A percentile compares a stretch with the other conserved stretches of the same genome.
These are phyloP conservation scores for Hypoxylon sp. DNA, from an alignment of 2,329 filamentous ascomycete genomes.

Conservation along the genomic window DNA sequence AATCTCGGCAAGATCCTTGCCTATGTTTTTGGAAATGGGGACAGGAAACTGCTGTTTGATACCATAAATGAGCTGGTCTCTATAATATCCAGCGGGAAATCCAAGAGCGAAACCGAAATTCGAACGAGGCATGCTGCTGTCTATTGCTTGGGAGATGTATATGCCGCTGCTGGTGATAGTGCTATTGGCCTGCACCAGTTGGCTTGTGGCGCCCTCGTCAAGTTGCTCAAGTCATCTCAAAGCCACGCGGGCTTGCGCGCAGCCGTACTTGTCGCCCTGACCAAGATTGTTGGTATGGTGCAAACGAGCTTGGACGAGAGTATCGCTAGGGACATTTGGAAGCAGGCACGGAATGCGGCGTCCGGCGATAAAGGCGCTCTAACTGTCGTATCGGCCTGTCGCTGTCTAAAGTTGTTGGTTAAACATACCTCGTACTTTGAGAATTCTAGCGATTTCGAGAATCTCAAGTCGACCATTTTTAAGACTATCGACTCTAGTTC, in stretches of 20 bases:
- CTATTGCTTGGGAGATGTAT: conserved; percentile 89
- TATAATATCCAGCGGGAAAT: conserved; percentile 81
- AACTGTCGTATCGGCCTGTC: conserved; percentile 83
- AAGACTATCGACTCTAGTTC: conserved; percentile 88
- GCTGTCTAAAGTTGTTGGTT: conserved; percentile 81
- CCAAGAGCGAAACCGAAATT: conserved; percentile 80
- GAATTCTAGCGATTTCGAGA: conserved; percentile 91
- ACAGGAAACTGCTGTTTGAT: conserved; percentile 93
- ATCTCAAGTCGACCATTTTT: conserved; percentile 84
- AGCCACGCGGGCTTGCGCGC: conserved; percentile 87
- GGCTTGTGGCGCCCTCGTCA: conserved; percentile 79
- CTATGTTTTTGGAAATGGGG: conserved; percentile 85
- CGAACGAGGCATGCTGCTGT: conserved; percentile 89
- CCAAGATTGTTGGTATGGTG: conserved; percentile 83
- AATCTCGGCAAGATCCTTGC: conserved; percentile 88
- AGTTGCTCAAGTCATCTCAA: conserved; percentile 83
- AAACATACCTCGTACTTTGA: conserved; percentile 85
- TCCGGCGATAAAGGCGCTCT: conserved; percentile 85
- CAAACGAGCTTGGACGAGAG: conserved; percentile 84
- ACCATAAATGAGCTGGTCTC: conserved; percentile 89
- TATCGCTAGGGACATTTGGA: conserved; percentile 92
- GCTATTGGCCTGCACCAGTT: conserved; percentile 86
- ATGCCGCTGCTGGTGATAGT: conserved; percentile 93
- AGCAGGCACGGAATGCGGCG: conserved; percentile 84
- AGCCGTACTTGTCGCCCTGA: conserved; percentile 80